Base-by-base conservation (phyloP, 768 basidiomycete species). In the Neoboletus magnificus region DNA sequence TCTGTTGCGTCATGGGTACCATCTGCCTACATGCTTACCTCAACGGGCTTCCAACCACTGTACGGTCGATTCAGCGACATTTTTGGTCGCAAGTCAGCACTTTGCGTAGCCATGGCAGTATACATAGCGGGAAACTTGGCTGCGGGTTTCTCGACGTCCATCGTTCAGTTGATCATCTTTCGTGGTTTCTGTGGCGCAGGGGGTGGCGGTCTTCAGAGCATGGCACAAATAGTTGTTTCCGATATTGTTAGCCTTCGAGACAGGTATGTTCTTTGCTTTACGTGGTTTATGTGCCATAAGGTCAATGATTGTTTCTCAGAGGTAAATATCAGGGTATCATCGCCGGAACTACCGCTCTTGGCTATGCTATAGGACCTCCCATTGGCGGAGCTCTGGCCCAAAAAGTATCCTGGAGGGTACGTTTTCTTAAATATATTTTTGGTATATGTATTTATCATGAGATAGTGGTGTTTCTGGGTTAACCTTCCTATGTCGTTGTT, bases 241-340 rank as follows among this genome's bases (percentile, higher is more conserved):
- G 89, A 90, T 65, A 80, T 91, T 18, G 86, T 89, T 18, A 83
- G 80, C 27, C 74, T 91, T 37, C 81, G 85, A 25, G 84, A 87
- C 4, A 76, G 85, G 85, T 81, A 48, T 29, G 73, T 66, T 46
- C 23, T 39, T 27, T 52, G 39, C 11, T 33, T 27, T 2, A 8
- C 12, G 22, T 27, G 2, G 3, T 48, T 27, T 7, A 42, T 29
- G 48, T 25, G 22, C 39, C 33, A 20, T 27, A 20, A 8, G 33
- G 36, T 35, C 13, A 35, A 18, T 1, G 16, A 9, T 18, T 18
- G 7, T 22, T 55, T 49, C 47, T 18, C 57, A 84, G 84, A 58
- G 87, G 87, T 25, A 89, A 89, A 71, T 91, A 89, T 62, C 86
- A 88, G 61, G 89, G 89, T 1, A 85, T 89, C 35, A 84, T 86